Evolutionary conservation across 2,329 filamentous ascomycete genomes (phyloP), one percentile per base, ranked within the genome.

Genomic region (Xylariaceae sp.): DNA sequence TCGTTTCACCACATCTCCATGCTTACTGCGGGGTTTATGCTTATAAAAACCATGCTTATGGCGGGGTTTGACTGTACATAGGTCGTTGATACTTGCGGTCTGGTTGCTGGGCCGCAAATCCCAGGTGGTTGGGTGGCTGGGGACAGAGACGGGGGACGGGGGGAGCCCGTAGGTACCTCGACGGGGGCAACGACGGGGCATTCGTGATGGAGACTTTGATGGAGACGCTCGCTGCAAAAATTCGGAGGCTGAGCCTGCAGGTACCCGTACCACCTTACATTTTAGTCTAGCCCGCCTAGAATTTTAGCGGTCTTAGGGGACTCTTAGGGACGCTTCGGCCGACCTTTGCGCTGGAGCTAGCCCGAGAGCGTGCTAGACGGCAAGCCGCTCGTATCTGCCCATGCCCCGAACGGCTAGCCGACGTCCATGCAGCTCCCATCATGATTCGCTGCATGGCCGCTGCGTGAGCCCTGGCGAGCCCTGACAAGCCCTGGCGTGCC

Each of bases 191-290:
- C 17, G 23, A 30, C 23, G 23, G 23, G 23, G 23, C 23, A 30
- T 30, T 30, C 23, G 23, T 30, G 37, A 13, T 42, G 37, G 37
- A 42, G 37, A 42, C 37, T 3, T 39, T 3, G 37, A 13, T 42
- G 37, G 37, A 42, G 37, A 42, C 37, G 11, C 8, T 42, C 48
- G 39, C 48, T 47, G 5, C 17, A 59, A 59, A 62, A 62, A 53
- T 57, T 52, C 18, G 60, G 55, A 48, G 57, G 60, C 57, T 59
- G 55, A 52, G 59, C 49, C 58, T 62, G 61, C 61, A 63, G 61
- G 61, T 63, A 63, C 58, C 61, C 58, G 61, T 45, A 57, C 42
- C 42, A n/a, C 13, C 42, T 45, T 13, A 45, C 11, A 45, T 45
- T 45, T 45, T n/a, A 45, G 42, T 13, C 37, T 42, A 42, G 37